A percentile compares a stretch with the other conserved stretches of the same genome.
Conservation (phyloP, 768 basidiomycete genomes). For the Tylopilus subfusipes region DNA sequence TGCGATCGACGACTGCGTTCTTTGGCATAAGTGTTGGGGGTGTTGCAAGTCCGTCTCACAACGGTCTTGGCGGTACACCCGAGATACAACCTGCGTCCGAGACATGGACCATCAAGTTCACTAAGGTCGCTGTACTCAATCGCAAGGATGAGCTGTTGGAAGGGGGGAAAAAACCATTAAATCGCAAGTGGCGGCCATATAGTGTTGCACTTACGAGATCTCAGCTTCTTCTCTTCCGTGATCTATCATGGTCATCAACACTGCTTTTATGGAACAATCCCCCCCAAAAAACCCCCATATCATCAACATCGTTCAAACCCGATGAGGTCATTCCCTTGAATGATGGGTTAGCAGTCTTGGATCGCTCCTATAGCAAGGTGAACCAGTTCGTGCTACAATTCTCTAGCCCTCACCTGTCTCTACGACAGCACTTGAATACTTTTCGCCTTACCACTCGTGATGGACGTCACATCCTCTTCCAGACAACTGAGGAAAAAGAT, state of each 20-base stretch:
- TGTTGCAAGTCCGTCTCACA: conserved; percentile 29
- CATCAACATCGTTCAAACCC: conserved; percentile 55
- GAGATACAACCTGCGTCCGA: conserved; percentile 30
- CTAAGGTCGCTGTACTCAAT: conserved; percentile 76
- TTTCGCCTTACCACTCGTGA: conserved; percentile 76
- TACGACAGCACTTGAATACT: conserved; percentile 53
- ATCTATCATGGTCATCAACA: conserved; percentile 51
- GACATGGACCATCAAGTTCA: conserved; percentile 57
- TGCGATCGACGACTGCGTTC: conserved; percentile 39
- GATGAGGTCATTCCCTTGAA: conserved; percentile 83
- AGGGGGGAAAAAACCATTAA: conserved; percentile 69
- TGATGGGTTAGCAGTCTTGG: conserved; percentile 76
- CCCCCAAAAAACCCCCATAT: conserved; percentile 36
- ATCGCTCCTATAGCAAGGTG: conserved; percentile 76
- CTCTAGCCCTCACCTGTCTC: conserved; percentile 1
- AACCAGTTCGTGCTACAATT: conserved; percentile 11
- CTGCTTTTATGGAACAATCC: conserved; percentile 43
- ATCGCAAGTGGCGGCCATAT: conserved; percentile 86
- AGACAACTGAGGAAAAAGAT: conserved; percentile 63
- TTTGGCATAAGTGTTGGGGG: conserved; percentile 41
- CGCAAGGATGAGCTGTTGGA: conserved; percentile 79
- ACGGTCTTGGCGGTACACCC: conserved; percentile 24
- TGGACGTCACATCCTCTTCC: conserved; percentile 80
- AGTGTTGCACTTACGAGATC: conserved; percentile 84
- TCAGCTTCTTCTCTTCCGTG: conserved; percentile 88